These are phyloP conservation scores for Eurotiales sp. DNA, from an alignment of 2,329 filamentous ascomycete species.

Conservation along the genomic window DNA sequence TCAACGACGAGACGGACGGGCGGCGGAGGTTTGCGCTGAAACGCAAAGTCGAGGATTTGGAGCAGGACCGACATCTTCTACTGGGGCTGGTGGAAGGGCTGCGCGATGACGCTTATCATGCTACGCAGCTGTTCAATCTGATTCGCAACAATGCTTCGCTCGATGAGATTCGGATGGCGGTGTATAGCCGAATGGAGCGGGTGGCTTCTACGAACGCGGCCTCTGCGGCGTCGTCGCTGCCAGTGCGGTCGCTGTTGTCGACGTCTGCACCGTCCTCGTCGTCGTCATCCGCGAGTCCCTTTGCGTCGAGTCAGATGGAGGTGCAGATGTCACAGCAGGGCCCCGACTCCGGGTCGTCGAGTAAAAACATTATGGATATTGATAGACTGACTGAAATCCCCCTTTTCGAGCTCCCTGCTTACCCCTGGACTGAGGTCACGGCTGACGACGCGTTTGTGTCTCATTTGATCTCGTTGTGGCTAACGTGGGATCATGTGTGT, in stretches of 20 bases:
- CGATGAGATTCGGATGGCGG: constrained; percentile 20
- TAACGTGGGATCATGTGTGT: constrained; percentile 29
- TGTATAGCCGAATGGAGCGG: constrained; percentile 10
- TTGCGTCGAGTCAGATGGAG: neutral
- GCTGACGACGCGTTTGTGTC: constrained; percentile 28
- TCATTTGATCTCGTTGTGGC: constrained; percentile 30
- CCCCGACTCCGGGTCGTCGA: neutral
- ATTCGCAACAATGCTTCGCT: constrained; percentile 24
- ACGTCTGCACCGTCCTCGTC: neutral
- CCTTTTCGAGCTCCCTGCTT: constrained; percentile 18
- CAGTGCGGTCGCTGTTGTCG: neutral
- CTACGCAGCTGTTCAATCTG: constrained; percentile 20
- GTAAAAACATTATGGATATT: constrained; percentile 16
- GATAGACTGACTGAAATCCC: constrained; percentile 17
- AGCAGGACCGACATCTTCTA: constrained; percentile 12
- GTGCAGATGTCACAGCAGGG: neutral
- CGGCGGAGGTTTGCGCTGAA: constrained; percentile 12
- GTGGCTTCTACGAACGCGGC: constrained; percentile 5
- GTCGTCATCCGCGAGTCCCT: neutral
- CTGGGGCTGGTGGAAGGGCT: constrained; percentile 11
- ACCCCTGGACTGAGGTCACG: constrained; percentile 31
- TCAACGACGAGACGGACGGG: constrained; percentile 15
- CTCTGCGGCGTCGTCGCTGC: neutral
- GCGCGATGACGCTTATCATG: constrained; percentile 13
- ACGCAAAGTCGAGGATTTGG: constrained; percentile 14